These are phyloP conservation scores for Penicillium sp. DNA, from an alignment of 2,329 filamentous ascomycete genomes.

Conservation along the genomic window DNA sequence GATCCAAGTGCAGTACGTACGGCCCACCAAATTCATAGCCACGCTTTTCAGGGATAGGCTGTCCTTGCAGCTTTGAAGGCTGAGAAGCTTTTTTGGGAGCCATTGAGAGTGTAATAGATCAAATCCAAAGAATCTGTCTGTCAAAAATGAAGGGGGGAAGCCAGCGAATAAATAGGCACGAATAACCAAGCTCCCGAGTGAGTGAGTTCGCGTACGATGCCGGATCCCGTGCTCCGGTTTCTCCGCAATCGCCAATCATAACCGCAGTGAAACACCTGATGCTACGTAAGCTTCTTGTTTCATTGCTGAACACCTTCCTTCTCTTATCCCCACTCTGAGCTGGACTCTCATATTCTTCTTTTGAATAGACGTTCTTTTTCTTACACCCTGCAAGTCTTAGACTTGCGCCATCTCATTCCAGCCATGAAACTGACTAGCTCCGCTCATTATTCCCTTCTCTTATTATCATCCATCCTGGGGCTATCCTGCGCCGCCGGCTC, in stretches of 20 bases:
- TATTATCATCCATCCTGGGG: constrained; percentile 34
- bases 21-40: constrained; percentile 51
- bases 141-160: neutral
- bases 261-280: neutral
- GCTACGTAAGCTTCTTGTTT: constrained; percentile 20
- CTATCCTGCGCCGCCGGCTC: constrained; percentile 37
- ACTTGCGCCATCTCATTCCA: constrained; percentile 8
- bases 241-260: constrained; percentile 13
- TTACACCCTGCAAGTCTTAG: constrained; percentile 9
- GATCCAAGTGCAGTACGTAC: constrained; percentile 32
- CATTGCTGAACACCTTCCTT: neutral
- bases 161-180: constrained; percentile 10
- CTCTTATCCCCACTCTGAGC: constrained; percentile 6
- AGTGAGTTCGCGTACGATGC: constrained; percentile 19
- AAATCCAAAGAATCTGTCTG: constrained; percentile 2
- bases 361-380: neutral
- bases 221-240: constrained; percentile 16
- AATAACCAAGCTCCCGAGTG: neutral
- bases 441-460: constrained; percentile 31
- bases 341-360: constrained; percentile 10
- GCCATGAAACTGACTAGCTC: constrained; percentile 38
- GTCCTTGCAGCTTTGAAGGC: constrained; percentile 23
- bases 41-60: constrained; percentile 41
- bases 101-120: constrained; percentile 21
- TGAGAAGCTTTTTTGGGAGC: constrained; percentile 34